phyloP scores from a whole-genome alignment of 2,329 filamentous ascomycete genomes.

The Domatiomyces globalis region DNA sequence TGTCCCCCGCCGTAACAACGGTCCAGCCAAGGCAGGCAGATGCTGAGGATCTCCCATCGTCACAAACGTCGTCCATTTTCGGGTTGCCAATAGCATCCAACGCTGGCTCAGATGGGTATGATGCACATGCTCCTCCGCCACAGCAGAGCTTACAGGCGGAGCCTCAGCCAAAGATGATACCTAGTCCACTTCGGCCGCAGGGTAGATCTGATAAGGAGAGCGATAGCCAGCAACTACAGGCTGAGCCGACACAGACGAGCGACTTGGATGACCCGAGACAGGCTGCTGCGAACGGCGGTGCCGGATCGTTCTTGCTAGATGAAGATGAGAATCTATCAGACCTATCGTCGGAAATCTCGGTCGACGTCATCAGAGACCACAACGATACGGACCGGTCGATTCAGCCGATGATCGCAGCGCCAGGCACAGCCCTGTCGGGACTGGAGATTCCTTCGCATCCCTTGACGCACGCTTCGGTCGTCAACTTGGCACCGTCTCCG shows the following conservation, averaged over 20 bases:
- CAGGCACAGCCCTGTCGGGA: constrained; percentile 25
- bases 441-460: constrained; percentile 31
- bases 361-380: constrained; percentile 34
- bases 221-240: constrained; percentile 17
- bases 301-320: constrained; percentile 37
- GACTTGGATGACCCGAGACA: constrained; percentile 10
- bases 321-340: constrained; percentile 44
- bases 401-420: constrained; percentile 21
- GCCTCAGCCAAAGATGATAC: background rate
- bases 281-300: constrained; percentile 18
- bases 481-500: constrained; percentile 24
- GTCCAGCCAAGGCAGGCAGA: background rate
- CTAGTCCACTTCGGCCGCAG: background rate
- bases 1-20: background rate
- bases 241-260: constrained; percentile 4
- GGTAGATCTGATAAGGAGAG: background rate
- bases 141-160: background rate
- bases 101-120: constrained; percentile 1
- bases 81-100: background rate
- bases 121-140: background rate
- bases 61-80: background rate
- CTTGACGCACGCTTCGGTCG: constrained; percentile 32
- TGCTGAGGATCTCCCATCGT: background rate
- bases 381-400: constrained; percentile 24
- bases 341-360: constrained; percentile 36